phyloP scores from a whole-genome alignment of 108 stramenopile species.

The Mediolabrus comicus region DNA sequence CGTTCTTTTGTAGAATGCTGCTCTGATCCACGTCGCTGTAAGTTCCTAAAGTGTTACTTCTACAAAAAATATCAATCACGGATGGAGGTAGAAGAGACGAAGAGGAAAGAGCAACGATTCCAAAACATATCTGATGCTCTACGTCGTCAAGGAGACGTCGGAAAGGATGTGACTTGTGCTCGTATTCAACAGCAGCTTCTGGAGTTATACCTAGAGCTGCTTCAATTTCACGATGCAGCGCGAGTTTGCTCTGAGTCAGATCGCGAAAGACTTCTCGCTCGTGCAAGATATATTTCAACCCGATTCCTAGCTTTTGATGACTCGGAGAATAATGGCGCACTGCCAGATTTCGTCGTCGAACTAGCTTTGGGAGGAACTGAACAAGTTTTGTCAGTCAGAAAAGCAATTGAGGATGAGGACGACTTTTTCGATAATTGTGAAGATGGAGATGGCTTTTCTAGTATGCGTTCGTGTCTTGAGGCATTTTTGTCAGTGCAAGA shows the following conservation, averaged over 20 bases:
- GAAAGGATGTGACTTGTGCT: slow-evolving; percentile 20
- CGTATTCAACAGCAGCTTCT: slow-evolving; percentile 53
- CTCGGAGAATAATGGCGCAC: slow-evolving; percentile 7
- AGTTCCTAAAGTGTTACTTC: slow-evolving; percentile 65
- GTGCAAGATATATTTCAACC: slow-evolving; percentile 14
- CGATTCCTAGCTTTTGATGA: slow-evolving; percentile 12
- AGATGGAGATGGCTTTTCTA: slow-evolving; percentile 54
- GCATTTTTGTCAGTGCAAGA: slow-evolving; percentile 55
- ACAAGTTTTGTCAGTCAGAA: slow-evolving; percentile 28
- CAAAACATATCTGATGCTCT: background rate
- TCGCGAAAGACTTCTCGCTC: slow-evolving; percentile 21
- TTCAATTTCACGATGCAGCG: slow-evolving; percentile 50
- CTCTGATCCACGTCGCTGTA: slow-evolving; percentile 63
- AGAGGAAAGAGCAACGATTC: background rate
- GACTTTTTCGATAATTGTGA: slow-evolving; percentile 43
- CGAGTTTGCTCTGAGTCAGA: slow-evolving; percentile 26
- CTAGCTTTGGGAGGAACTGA: slow-evolving; percentile 47
- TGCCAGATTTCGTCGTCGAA: slow-evolving; percentile 31
- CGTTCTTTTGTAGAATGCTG: slow-evolving; percentile 69
- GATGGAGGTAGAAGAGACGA: slow-evolving; percentile 2
- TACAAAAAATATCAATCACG: slow-evolving; percentile 19
- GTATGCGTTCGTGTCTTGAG: slow-evolving; percentile 55
- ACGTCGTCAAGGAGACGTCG: slow-evolving; percentile 5
- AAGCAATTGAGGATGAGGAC: slow-evolving; percentile 36
- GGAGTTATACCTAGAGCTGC: slow-evolving; percentile 71